phyloP scores from a whole-genome alignment of 169 alveolate species.

The Amoebophrya sp. region DNA sequence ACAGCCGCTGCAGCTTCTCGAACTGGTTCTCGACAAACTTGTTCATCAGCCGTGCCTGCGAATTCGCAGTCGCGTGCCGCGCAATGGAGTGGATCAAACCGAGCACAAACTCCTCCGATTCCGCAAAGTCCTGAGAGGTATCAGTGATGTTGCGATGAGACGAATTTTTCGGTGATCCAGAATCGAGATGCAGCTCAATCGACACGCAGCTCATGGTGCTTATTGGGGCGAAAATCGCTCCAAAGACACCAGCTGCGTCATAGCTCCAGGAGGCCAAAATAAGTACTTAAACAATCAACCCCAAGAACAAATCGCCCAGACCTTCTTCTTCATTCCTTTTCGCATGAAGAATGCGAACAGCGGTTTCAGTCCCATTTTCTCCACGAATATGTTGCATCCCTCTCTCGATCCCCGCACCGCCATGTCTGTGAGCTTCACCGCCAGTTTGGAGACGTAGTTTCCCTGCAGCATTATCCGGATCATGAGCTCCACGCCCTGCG shows the following conservation, averaged over 20 bases:
- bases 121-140: background rate
- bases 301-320: too few species aligned
- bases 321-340: background rate
- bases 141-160: too few species aligned
- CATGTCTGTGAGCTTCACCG: background rate
- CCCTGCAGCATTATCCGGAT: background rate
- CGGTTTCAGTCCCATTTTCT: background rate
- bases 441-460: background rate
- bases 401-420: background rate
- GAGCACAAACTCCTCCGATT: background rate
- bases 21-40: background rate
- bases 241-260: too few species aligned
- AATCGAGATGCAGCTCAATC: too few species aligned
- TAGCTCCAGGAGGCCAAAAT: too few species aligned
- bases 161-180: too few species aligned
- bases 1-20: background rate
- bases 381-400: background rate
- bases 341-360: slow-evolving; percentile 1
- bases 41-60: background rate
- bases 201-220: too few species aligned
- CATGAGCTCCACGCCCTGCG: background rate
- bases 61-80: background rate
- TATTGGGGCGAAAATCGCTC: too few species aligned
- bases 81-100: background rate
- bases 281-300: too few species aligned